Evolutionary conservation across 176 grass and related monocot genomes (phyloP).

Genomic region (Rhynchospora breviuscula): DNA sequence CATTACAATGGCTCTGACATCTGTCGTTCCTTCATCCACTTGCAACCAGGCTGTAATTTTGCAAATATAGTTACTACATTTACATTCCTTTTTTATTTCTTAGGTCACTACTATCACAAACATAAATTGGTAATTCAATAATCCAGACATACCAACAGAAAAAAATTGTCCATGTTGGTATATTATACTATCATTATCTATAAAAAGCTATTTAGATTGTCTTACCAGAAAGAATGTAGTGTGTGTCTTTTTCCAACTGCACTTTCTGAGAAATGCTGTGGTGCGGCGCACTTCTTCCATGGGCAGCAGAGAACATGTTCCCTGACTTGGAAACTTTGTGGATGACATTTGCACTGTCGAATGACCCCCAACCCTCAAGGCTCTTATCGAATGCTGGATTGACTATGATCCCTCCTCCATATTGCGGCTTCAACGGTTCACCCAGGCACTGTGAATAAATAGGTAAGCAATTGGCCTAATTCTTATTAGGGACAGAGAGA

Average conservation of each 20-base stretch:
- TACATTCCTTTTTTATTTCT: not conserved
- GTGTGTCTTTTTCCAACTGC: conserved; percentile 50
- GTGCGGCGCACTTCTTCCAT: conserved; percentile 35
- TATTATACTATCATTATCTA: not conserved
- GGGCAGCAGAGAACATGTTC: conserved; percentile 44
- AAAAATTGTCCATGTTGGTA: not conserved
- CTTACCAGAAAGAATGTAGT: conserved; percentile 74
- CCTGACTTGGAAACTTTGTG: conserved; percentile 37
- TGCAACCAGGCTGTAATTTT: conserved; percentile 62
- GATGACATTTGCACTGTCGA: conserved; percentile 31
- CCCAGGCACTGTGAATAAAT: conserved; percentile 57
- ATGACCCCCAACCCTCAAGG: conserved; percentile 52
- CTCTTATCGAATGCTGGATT: conserved; percentile 57
- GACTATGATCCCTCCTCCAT: conserved; percentile 72
- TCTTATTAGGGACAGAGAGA: not conserved
- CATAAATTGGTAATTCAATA: not conserved
- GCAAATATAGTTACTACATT: not conserved
- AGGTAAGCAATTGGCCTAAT: not conserved
- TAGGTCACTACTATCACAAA: not conserved
- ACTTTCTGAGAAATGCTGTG: conserved; percentile 79
- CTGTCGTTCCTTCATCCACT: conserved; percentile 39
- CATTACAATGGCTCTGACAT: conserved; percentile 58
- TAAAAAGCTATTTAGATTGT: not conserved
- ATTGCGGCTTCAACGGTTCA: conserved; percentile 58
- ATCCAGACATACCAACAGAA: not conserved